Base-by-base conservation (phyloP, 371 early-diverging fungal species). In the Haplosporangium sp. region DNA sequence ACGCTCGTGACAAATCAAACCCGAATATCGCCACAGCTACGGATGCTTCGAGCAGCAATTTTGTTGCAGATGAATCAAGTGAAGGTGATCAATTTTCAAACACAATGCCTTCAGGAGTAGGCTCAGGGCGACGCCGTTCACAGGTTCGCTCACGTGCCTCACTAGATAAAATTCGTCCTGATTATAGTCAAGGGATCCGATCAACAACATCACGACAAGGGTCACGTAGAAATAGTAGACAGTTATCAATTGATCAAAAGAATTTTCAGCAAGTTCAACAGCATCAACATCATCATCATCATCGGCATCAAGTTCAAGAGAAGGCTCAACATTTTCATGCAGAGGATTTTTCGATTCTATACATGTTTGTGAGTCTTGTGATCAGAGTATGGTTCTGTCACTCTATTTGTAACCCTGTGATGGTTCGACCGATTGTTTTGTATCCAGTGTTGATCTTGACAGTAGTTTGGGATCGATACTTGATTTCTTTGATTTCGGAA, bases 401-500 rank as follows among this genome's bases (percentile, higher is more conserved):
- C 8, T 62, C 62, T 47, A 60, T 78, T 47, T 78, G 78, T 37
- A 61, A 70, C 45, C 78, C 78, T n/a, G n/a, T 78, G n/a, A 63
- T 73, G 69, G 73, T 78, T 6, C 69, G 78, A 15, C 78, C 78
- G 0, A 34, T 78, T 17, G 78, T 78, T 2, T 20, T 78, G 34
- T 78, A 78, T n/a, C 78, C 78, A 2, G 67, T 78, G 10, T 17
- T 78, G 48, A 50, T 73, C 0, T 38, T 73, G 69, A 73, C 78
- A 5, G 67, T 67, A 0, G 67, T 73, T 0, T 78, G 78, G 78
- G 78, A 78, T 15, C 73, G 78, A n/a, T 78, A 78, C 37, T 38
- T 73, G 40, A 65, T 78, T 11, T 69, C 78, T n/a, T 10, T 67
- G 38, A 67, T 67, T 38, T 56, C 63, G 17, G 60, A 62, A 20